Evolutionary conservation across 2,329 filamentous ascomycete genomes (phyloP).

Genomic region (Penicillium sp.): DNA sequence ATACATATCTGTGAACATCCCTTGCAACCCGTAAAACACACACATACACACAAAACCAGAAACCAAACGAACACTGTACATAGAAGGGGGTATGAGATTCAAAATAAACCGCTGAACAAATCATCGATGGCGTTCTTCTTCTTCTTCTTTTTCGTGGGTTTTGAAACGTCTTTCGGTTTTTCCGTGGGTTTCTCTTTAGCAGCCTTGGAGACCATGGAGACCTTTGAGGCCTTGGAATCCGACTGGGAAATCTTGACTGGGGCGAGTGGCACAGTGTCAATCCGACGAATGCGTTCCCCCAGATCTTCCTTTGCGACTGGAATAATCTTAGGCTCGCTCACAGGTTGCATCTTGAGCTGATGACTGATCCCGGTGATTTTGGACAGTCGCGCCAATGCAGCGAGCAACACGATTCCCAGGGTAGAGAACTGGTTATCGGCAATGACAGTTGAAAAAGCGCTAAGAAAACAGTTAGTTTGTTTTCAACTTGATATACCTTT

Average conservation of each 20-base stretch:
- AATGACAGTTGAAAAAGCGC: slow-evolving; percentile 65
- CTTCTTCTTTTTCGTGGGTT: slow-evolving; percentile 52
- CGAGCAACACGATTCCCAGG: slow-evolving; percentile 68
- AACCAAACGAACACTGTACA: neutral
- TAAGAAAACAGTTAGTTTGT: slow-evolving; percentile 18
- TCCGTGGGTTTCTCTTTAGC: neutral
- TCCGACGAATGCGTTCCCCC: slow-evolving; percentile 28
- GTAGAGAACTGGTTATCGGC: slow-evolving; percentile 72
- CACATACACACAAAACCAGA: neutral
- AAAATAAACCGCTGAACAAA: slow-evolving; percentile 63
- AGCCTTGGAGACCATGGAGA: neutral
- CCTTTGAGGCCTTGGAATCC: neutral
- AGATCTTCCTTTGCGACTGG: slow-evolving; percentile 22
- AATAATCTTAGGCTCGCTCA: neutral
- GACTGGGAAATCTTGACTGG: neutral
- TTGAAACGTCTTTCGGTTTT: slow-evolving; percentile 1
- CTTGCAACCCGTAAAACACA: neutral
- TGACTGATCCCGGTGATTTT: slow-evolving; percentile 42
- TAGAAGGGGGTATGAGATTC: slow-evolving; percentile 13
- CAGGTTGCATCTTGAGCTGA: slow-evolving; percentile 16
- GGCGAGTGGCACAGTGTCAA: slow-evolving; percentile 1
- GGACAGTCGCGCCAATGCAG: slow-evolving; percentile 60
- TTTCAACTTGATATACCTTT: too few relatives aligned
- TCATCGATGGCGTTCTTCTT: slow-evolving; percentile 69
- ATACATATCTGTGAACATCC: neutral